Conservation (phyloP, 345 rosid genomes). For the Gossypium bickii region DNA sequence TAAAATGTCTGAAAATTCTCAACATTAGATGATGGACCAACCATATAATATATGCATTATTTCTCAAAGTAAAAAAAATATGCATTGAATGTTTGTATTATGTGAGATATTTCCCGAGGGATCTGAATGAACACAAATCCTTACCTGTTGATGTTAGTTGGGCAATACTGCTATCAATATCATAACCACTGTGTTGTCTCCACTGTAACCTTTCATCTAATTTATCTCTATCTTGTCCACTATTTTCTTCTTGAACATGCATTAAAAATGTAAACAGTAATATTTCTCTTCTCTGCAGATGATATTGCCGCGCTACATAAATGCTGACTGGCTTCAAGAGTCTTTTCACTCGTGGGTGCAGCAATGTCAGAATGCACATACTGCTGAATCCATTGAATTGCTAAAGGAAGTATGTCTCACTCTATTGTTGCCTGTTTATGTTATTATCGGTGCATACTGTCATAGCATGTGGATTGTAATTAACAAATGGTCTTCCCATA, state of each 20-base stretch:
- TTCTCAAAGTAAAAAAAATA: too few species aligned
- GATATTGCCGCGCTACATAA: conserved; percentile 60
- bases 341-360: conserved; percentile 64
- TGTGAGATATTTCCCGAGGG: not conserved
- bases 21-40: not conserved
- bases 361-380: conserved; percentile 56
- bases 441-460: not conserved
- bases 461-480: not conserved
- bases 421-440: not conserved
- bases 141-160: conserved; percentile 1
- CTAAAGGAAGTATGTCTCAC: conserved; percentile 69
- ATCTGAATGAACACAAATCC: conserved; percentile 1
- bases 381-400: conserved; percentile 82
- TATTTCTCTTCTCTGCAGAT: conserved; percentile 49
- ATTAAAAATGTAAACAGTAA: conserved; percentile 14
- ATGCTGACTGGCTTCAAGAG: conserved; percentile 57
- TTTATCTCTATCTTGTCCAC: not conserved
- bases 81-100: not conserved
- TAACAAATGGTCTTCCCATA: not conserved
- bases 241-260: conserved; percentile 1
- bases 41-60: not conserved
- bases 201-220: not conserved
- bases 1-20: not conserved
- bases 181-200: not conserved
- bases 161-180: not conserved